Evolutionary conservation across 148 eudicot genomes (phyloP).

Genomic region (Rheum nobile): DNA sequence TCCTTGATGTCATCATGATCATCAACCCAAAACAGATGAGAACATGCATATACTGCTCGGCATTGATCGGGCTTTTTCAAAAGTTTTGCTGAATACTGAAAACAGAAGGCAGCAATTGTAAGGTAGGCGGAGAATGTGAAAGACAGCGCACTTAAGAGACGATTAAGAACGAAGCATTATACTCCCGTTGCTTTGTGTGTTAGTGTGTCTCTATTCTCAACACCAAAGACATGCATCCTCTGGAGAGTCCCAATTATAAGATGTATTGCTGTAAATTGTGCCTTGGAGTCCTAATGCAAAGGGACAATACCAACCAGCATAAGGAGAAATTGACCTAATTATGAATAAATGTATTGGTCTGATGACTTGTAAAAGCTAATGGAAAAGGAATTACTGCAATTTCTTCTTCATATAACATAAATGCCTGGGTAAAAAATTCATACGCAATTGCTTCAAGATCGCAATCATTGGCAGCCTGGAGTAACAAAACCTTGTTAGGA

Average conservation of each 20-base stretch:
- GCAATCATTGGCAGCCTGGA: conserved; percentile 92
- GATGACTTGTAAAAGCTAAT: conserved; percentile 1
- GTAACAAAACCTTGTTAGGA: conserved; percentile 5
- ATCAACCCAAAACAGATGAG: conserved; percentile 98
- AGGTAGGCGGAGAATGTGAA: not conserved
- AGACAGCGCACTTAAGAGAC: not conserved
- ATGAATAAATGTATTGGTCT: not conserved
- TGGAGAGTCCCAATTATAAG: conserved; percentile 93
- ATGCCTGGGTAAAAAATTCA: conserved; percentile 94
- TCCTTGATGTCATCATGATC: conserved; percentile 92
- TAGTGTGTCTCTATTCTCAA: conserved; percentile 90
- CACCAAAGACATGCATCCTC: conserved; percentile 83
- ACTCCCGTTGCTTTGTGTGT: conserved; percentile 99
- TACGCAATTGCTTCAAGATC: conserved; percentile 93
- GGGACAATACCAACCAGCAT: not conserved
- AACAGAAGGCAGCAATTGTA: not conserved
- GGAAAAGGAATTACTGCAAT: conserved; percentile 53
- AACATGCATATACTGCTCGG: conserved; percentile 96
- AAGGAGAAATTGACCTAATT: not conserved
- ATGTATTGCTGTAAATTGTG: conserved; percentile 98
- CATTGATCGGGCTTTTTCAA: conserved; percentile 98
- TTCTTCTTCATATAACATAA: conserved; percentile 91
- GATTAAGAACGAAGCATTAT: conserved; percentile 9
- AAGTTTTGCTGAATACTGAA: conserved; percentile 95
- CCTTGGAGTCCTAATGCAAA: conserved; percentile 77